Conservation (phyloP, 768 basidiomycete genomes). For the Rhodotorula toruloides region DNA sequence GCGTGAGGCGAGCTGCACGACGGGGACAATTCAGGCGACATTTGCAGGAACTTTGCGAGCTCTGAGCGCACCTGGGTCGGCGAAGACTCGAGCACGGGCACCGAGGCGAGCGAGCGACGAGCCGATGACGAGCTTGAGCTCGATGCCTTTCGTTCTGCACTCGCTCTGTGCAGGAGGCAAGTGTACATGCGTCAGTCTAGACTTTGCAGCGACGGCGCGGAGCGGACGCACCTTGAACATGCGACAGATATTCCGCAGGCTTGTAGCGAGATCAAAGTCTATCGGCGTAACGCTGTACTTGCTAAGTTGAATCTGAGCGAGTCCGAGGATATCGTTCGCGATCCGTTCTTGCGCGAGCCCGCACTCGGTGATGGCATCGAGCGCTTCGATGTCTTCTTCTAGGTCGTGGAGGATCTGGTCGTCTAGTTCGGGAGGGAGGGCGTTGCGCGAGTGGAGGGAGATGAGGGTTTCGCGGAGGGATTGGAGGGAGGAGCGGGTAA, state of each 20-base stretch:
- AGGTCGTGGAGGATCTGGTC: constrained; percentile 43
- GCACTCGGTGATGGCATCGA: constrained; percentile 32
- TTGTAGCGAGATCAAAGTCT: constrained; percentile 44
- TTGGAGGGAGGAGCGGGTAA: constrained; percentile 23
- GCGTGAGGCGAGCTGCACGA: constrained; percentile 43
- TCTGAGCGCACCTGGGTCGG: constrained; percentile 21
- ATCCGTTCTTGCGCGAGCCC: constrained; percentile 43
- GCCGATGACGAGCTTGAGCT: constrained; percentile 44
- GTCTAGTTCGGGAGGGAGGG: constrained; percentile 10
- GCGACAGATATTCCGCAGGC: constrained; percentile 44
- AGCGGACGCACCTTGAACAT: constrained; percentile 42
- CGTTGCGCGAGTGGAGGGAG: background rate
- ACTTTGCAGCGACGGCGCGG: no score
- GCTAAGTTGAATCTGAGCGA: constrained; percentile 44
- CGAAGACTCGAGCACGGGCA: constrained; percentile 26
- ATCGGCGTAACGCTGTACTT: constrained; percentile 45
- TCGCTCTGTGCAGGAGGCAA: constrained; percentile 31
- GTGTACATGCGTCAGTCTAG: background rate
- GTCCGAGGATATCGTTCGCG: constrained; percentile 45
- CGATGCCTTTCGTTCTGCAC: constrained; percentile 45
- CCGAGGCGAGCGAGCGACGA: constrained; percentile 42
- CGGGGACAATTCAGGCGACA: background rate
- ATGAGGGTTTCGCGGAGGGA: constrained; percentile 1
- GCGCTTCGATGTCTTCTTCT: constrained; percentile 44
- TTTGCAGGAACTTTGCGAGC: background rate